A percentile compares a stretch with the other conserved stretches of the same genome.
Evolutionary conservation across 495 filamentous ascomycete species (phyloP).

Genomic region (Corynascus novoguineensis): DNA sequence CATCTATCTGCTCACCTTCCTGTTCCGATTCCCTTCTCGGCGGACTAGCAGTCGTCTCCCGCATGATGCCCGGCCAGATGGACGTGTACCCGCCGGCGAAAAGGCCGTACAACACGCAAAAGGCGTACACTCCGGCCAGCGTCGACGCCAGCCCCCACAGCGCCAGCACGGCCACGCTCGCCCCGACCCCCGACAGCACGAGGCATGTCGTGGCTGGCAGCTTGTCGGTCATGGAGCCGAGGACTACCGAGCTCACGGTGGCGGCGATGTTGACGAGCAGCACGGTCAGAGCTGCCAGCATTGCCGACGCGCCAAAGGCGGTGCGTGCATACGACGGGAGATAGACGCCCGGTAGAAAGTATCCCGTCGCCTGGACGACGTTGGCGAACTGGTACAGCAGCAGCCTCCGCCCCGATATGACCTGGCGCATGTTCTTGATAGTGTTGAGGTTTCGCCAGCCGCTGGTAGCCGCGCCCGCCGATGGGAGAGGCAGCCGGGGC

Average conservation of each 20-base stretch:
- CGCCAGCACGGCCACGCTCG: neutral
- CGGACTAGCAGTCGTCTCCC: conserved; percentile 1
- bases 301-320: neutral
- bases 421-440: neutral
- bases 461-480: neutral
- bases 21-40: neutral
- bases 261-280: conserved; percentile 5
- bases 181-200: neutral
- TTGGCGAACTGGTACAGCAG: neutral
- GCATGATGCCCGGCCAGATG: conserved; percentile 6
- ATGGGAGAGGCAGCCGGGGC: neutral
- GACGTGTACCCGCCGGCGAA: conserved; percentile 6
- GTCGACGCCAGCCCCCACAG: conserved; percentile 2
- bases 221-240: conserved; percentile 4
- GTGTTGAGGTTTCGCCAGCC: too few relatives aligned
- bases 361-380: neutral
- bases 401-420: neutral
- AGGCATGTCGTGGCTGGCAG: neutral
- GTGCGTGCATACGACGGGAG: neutral
- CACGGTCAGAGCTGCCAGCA: neutral
- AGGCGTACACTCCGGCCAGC: conserved; percentile 2
- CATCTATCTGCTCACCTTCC: neutral
- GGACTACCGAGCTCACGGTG: neutral
- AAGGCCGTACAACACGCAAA: neutral
- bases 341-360: neutral